Evolutionary conservation across 768 basidiomycete species (phyloP).

Genomic region (Rhodotorula babjevae): DNA sequence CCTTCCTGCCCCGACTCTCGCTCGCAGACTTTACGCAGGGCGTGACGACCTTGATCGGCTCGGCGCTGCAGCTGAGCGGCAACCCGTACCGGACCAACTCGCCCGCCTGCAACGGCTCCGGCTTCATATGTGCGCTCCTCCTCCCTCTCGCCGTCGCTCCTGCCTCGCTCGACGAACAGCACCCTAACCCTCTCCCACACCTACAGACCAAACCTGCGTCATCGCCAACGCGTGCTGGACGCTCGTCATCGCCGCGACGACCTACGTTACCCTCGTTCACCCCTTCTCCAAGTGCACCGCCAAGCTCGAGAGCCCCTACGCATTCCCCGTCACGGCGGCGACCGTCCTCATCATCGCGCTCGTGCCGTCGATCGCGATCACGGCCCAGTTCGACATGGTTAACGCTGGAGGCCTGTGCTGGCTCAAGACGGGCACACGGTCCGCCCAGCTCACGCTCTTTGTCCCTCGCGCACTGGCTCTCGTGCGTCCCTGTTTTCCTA

Average conservation of each 20-base stretch:
- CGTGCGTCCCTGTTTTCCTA: neutral
- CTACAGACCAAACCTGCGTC: conserved; percentile 26
- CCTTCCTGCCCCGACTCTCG: no score
- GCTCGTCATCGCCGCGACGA: conserved; percentile 19
- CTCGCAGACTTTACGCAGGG: conserved; percentile 17
- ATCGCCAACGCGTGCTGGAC: conserved; percentile 26
- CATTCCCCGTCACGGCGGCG: conserved; percentile 3
- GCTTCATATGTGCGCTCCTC: conserved; percentile 20
- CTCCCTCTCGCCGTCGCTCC: no score
- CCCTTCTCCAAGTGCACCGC: conserved; percentile 18
- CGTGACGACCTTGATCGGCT: neutral
- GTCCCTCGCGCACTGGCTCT: conserved; percentile 24
- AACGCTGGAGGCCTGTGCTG: conserved; percentile 27
- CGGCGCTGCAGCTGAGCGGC: neutral
- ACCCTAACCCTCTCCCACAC: neutral
- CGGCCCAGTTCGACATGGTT: neutral
- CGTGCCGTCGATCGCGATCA: conserved; percentile 5
- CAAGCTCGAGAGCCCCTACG: conserved; percentile 3
- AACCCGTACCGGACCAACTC: neutral
- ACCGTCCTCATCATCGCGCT: conserved; percentile 7
- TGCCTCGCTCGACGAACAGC: no score
- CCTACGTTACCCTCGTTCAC: conserved; percentile 21
- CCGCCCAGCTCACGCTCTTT: conserved; percentile 17
- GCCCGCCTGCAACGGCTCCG: neutral
- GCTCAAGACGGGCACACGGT: conserved; percentile 1